Evolutionary conservation across 176 grass and related monocot species (phyloP), one percentile per base, ranked within the genome.

Genomic region (Zea luxurians): DNA sequence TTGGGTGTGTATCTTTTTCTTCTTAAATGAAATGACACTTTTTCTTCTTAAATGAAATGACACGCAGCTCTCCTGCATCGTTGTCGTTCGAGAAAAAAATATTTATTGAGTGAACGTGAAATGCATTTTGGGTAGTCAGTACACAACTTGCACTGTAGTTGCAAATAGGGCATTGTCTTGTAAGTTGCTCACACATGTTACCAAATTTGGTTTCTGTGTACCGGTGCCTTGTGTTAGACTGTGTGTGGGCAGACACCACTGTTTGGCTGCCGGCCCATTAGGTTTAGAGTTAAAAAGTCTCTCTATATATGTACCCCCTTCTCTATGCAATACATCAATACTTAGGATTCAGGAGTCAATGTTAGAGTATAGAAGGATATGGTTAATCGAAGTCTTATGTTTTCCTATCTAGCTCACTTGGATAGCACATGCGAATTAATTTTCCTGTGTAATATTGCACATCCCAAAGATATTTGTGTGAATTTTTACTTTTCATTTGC

Each of bases 381-480:
- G 40, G 3, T 73, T 48, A 17, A 40, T 61, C 40, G n/a, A 74
- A 63, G 49, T 3, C 13, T 12, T 7, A 53, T 54, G 18, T 13
- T 21, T 81, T 71, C 37, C 20, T 48, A 27, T 17, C 60, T n/a
- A 75, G 40, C 20, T 62, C 45, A 69, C 15, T 55, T 64, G 67
- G 36, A 37, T 64, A 71, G 4, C 70, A 46, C 17, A 15, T 12
- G 38, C 27, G 37, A 38, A 68, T 83, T 67, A 62, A 55, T 78
- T 53, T 61, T 65, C 73, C 1, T 55, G n/a, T 66, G n/a, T 53
- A 55, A 65, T 46, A 75, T 57, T 57, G 18, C 17, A 36, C 74
- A 35, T 11, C 66, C 8, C 20, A 48, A 21, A 66, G 27, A 27
- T 27, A 78, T 74, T 64, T 71, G 10, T 55, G 15, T 76, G 54